Evolutionary conservation across 2,329 filamentous ascomycete species (phyloP).

Genomic region (Fusarium scirpi): DNA sequence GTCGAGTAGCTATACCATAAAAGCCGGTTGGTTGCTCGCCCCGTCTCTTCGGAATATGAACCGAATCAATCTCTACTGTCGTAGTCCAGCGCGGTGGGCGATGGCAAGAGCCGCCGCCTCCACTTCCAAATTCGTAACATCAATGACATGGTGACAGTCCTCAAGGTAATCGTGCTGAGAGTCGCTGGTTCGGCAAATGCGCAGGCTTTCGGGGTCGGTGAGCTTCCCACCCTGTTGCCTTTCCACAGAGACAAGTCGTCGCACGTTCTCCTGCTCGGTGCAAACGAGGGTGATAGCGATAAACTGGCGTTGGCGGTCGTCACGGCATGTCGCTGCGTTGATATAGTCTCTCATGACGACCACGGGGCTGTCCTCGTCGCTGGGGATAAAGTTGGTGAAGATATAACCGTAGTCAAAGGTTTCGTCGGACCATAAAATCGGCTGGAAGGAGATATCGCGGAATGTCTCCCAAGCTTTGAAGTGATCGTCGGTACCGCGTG

Average conservation of each 20-base stretch:
- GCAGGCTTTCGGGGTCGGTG: not conserved
- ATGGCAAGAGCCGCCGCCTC: not conserved
- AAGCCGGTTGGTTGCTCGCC: not conserved
- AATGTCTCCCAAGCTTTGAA: accelerated
- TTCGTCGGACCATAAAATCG: not conserved
- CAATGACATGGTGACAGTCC: not conserved
- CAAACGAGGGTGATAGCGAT: not conserved
- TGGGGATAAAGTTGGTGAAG: not conserved
- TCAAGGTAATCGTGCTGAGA: not conserved
- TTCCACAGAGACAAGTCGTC: not conserved
- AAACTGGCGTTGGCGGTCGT: not conserved
- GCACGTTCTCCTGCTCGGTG: not conserved
- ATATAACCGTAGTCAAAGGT: not conserved
- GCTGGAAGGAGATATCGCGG: accelerated
- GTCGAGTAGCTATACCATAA: not conserved
- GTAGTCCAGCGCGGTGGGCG: not conserved
- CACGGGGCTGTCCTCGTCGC: accelerated
- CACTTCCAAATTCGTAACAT: not conserved
- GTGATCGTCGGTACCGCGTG: not conserved
- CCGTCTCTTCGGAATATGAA: not conserved
- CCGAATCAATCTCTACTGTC: not conserved
- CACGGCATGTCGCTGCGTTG: not conserved
- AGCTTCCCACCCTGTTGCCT: not conserved
- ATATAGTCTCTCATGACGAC: not conserved
- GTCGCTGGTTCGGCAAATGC: not conserved